Conservation (phyloP, 306 rosid genomes). For the Cicer bijugum region DNA sequence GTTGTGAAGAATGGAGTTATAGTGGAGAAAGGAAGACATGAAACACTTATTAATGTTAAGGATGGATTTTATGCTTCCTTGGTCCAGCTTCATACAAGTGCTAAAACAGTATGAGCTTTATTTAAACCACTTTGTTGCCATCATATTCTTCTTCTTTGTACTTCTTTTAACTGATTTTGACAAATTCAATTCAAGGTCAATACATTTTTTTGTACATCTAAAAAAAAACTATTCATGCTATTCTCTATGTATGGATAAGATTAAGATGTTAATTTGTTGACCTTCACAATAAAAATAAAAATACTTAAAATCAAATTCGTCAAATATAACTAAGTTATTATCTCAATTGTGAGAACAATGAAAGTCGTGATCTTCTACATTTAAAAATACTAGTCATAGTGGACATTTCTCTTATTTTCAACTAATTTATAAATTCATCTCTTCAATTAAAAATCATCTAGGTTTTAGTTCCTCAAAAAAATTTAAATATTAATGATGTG, state of each 20-base stretch:
- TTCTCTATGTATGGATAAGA: neutral
- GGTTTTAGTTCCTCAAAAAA: too few species aligned
- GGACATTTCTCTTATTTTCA: too few species aligned
- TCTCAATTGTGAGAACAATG: too few species aligned
- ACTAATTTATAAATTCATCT: too few species aligned
- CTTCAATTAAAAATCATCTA: too few species aligned
- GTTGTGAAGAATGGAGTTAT: conserved; percentile 87
- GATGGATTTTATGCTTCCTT: conserved; percentile 87
- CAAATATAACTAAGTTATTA: too few species aligned
- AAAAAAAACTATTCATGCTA: conserved; percentile 8
- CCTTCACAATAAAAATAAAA: too few species aligned
- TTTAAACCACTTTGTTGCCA: neutral
- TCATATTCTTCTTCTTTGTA: neutral
- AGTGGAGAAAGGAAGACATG: conserved; percentile 84
- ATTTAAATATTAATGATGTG: too few species aligned
- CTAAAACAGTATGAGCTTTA: conserved; percentile 52
- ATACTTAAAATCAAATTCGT: too few species aligned
- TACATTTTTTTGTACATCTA: conserved; percentile 1
- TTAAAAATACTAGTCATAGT: too few species aligned
- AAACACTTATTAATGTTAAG: conserved; percentile 58
- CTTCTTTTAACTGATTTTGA: conserved; percentile 9
- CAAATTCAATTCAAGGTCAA: neutral
- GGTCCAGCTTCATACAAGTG: conserved; percentile 68
- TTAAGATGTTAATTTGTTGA: neutral
- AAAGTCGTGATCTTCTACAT: too few species aligned